These are phyloP conservation scores for Hanseniaspora clermontiae DNA, from an alignment of 805 yeast species.

Conservation along the genomic window DNA sequence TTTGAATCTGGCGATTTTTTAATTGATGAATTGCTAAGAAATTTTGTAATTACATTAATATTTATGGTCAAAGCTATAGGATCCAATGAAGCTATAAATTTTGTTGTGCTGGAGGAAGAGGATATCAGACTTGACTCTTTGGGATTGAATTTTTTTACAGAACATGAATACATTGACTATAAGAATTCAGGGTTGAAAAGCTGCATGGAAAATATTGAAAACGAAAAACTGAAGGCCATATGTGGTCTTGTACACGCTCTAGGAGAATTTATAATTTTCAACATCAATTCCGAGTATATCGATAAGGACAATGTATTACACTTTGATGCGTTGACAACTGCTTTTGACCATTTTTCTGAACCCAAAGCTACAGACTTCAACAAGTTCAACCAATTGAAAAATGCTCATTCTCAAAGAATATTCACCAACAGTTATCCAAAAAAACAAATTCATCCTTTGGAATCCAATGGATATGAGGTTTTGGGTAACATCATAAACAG, in stretches of 20 bases:
- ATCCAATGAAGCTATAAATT: constrained; percentile 36
- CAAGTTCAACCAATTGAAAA: neutral
- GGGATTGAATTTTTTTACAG: constrained; percentile 12
- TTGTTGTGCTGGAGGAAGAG: constrained; percentile 63
- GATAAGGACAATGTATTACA: neutral
- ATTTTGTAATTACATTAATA: constrained; percentile 41
- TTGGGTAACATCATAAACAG: neutral
- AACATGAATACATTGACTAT: constrained; percentile 15
- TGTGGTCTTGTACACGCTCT: neutral
- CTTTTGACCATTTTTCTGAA: neutral
- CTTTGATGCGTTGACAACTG: neutral
- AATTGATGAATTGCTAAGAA: constrained; percentile 40
- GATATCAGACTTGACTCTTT: constrained; percentile 33
- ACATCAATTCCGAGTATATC: neutral
- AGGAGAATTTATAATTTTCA: neutral
- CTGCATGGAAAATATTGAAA: neutral
- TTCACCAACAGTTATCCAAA: constrained; percentile 2
- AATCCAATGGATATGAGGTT: neutral
- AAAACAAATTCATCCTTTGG: neutral
- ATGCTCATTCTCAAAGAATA: neutral
- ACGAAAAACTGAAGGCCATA: neutral
- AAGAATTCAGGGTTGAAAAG: neutral
- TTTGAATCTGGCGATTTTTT: constrained; percentile 23
- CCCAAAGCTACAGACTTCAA: too few species aligned
- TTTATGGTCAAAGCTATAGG: constrained; percentile 39